Conservation (phyloP, 2,329 filamentous ascomycete species). For the Clarireedia sp. region DNA sequence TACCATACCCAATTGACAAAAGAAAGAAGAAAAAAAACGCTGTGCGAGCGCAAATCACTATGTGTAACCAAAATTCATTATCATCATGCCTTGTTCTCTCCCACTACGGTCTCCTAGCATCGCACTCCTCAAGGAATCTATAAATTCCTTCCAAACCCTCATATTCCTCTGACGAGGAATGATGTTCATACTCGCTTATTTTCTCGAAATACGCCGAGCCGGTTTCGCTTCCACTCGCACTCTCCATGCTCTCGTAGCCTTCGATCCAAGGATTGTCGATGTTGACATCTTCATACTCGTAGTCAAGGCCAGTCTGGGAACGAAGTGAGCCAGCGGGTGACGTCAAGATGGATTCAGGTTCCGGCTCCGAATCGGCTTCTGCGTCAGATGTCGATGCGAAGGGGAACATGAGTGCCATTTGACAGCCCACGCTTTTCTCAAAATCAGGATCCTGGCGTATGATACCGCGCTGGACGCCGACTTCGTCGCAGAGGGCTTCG, state of each 20-base stretch:
- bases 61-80: neutral
- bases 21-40: neutral
- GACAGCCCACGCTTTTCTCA: conserved; percentile 54
- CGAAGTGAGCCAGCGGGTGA: conserved; percentile 33
- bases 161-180: conserved; percentile 40
- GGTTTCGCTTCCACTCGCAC: conserved; percentile 21
- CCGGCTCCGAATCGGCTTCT: neutral
- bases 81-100: neutral
- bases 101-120: conserved; percentile 27
- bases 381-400: conserved; percentile 61
- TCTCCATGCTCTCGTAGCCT: conserved; percentile 25
- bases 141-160: conserved; percentile 58
- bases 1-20: neutral
- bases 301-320: conserved; percentile 34
- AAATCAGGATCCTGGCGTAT: conserved; percentile 73
- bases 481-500: conserved; percentile 75
- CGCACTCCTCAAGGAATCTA: conserved; percentile 56
- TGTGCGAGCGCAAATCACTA: neutral
- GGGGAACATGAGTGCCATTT: conserved; percentile 75
- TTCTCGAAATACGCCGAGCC: conserved; percentile 26
- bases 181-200: conserved; percentile 27
- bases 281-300: conserved; percentile 19
- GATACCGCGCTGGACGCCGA: conserved; percentile 73
- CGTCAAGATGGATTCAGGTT: conserved; percentile 17
- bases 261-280: conserved; percentile 28